Evolutionary conservation across 768 basidiomycete species (phyloP), one percentile per base, ranked within the genome.

Genomic region (Dictyophora rubrovolvata): DNA sequence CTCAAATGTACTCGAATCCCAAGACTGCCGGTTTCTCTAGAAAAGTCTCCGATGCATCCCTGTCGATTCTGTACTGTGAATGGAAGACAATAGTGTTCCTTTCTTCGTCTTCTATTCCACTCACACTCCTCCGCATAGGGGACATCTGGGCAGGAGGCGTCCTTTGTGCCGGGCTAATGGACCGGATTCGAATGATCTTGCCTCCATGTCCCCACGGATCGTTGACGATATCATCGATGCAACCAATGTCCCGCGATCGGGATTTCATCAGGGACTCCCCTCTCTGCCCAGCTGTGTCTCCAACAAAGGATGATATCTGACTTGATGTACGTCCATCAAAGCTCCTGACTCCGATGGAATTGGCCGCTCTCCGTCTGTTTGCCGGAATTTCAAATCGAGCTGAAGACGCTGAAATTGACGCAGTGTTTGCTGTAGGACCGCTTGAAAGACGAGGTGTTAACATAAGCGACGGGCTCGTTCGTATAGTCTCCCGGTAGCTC

Each of bases 121-220:
- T 20, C 46, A 21, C 48, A 22, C 60, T 61, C 55, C 20, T 35
- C 14, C 28, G 9, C 53, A 54, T 54, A 4, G 53, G 53, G 14
- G 53, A 54, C 5, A 46, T 46, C 14, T 35, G 21, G 53, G 21
- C 55, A 17, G 34, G 36, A 10, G 62, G 58, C 35, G 59, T 63
- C 17, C 46, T 33, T 12, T 54, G 61, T 54, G 55, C 57, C 3
- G 18, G 36, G 18, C 59, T 42, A 17, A 63, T 34, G 18, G 18
- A 33, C 54, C 42, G 60, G 47, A 62, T 48, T 21, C 61, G 58
- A 46, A 42, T n/a, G n/a, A n/a, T 58, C n/a, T 48, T 11, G 33
- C 58, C 53, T 18, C 33, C 46, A 34, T 35, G 33, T 28, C 21
- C 20, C 61, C 48, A 53, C 22, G 53, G 17, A 20, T 58, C 59